Evolutionary conservation across 1,284 basidiomycete genomes (phyloP), one percentile per base, ranked within the genome.

Genomic region (Malassezia arunalokei): DNA sequence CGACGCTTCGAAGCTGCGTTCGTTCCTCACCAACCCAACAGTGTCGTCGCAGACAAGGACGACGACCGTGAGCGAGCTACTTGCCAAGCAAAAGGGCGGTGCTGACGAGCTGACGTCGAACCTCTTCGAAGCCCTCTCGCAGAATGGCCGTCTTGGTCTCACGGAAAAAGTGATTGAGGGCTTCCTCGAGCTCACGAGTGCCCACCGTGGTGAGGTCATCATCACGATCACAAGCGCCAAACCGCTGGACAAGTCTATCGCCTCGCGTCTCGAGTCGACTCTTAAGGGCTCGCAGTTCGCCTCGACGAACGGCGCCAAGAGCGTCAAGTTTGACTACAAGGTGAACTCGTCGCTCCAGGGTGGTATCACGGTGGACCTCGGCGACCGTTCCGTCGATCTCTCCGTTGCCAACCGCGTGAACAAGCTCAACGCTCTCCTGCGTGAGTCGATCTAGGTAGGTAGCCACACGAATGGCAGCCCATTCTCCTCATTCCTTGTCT

Each of bases 301-400:
- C 40, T 50, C 56, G 43, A 57, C 58, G 45, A 53, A 54, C 42
- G 64, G 62, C 48, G 68, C 65, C 43, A 68, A 71, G 63, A 59
- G 58, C 40, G 57, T 71, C 64, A 70, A 68, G 58, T 64, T 71
- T 38, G 57, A 57, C 33, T 63, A 65, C 56, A 71, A 68, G 60
- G 65, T 73, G 51, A 68, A 71, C 64, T 64, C 67, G 8, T 49
- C 60, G 41, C 62, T 71, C 51, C 64, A 68, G 58, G 70, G 70
- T 37, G 92, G 92, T 51, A 77, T 96, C 57, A 79, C 94, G 54
- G 85, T 99, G 51, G 92, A 98, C 78, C 91, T 99, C 74, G 94
- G 89, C 63, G 92, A 96, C 79, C 91, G 91, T 80, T 90, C 87
- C 51, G 86, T 95, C 66, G 94, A 98, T 77, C 80, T 96, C 60